Evolutionary conservation across 441 rosid genomes (phyloP).

Genomic region (Gossypium schwendimanii): DNA sequence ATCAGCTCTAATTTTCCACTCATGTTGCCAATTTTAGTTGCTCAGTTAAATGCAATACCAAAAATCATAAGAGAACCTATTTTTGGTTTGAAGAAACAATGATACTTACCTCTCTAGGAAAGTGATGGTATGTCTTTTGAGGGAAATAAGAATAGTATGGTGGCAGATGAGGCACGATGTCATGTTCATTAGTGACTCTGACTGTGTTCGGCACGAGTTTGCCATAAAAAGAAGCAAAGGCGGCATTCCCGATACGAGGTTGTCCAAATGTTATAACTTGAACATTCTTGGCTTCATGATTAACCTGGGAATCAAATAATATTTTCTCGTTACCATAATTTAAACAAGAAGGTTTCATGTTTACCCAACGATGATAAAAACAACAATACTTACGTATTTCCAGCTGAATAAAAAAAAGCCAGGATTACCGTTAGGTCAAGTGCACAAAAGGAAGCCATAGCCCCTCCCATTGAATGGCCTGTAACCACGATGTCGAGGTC

Average conservation of each 20-base stretch:
- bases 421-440: constrained; percentile 66
- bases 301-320: constrained; percentile 43
- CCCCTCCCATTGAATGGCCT: constrained; percentile 97
- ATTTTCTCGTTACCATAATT: not conserved
- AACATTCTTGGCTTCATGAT: constrained; percentile 53
- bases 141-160: constrained; percentile 74
- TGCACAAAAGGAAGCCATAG: constrained; percentile 89
- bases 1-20: not conserved
- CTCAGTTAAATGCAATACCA: not conserved
- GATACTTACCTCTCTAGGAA: constrained; percentile 75
- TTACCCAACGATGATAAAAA: not conserved
- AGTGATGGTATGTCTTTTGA: constrained; percentile 88
- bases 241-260: constrained; percentile 92
- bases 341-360: not conserved
- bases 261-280: constrained; percentile 92
- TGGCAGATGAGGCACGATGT: constrained; percentile 93
- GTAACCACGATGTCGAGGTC: constrained; percentile 65
- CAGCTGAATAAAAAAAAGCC: not conserved
- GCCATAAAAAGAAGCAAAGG: constrained; percentile 54
- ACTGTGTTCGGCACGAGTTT: constrained; percentile 63
- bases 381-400: not conserved
- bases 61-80: too few relatives aligned
- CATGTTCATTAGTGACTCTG: constrained; percentile 67
- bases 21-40: not conserved
- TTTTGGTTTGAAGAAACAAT: not conserved